Evolutionary conservation across 345 rosid genomes (phyloP).

Genomic region (Zanthoxylum bungeanum): DNA sequence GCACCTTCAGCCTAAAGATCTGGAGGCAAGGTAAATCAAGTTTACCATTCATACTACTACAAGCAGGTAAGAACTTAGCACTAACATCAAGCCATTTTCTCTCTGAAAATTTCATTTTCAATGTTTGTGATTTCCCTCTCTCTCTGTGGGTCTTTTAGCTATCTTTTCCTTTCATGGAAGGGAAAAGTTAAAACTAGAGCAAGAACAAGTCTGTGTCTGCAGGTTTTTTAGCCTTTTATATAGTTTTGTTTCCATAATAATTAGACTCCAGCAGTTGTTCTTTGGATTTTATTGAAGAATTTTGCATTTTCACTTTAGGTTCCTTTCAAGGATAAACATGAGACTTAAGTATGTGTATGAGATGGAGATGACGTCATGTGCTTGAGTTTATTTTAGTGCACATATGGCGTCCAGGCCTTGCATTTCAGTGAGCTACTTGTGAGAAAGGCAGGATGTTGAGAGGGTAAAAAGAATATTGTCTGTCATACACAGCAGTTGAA

Average conservation of each 20-base stretch:
- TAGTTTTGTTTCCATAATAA: neutral
- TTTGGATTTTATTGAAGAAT: neutral
- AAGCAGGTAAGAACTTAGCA: slow-evolving; percentile 57
- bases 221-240: neutral
- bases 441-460: no score
- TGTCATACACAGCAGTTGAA: no score
- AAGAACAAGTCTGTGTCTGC: neutral
- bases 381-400: no score
- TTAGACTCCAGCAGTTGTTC: neutral
- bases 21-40: slow-evolving; percentile 93
- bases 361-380: neutral
- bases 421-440: no score
- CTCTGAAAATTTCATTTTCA: neutral
- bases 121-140: neutral
- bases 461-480: no score
- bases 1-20: no score
- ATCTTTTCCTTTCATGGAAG: neutral
- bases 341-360: neutral
- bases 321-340: neutral
- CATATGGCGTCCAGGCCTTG: no score
- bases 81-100: neutral
- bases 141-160: neutral
- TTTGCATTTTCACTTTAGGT: neutral
- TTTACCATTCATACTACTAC: slow-evolving; percentile 80
- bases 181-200: neutral